phyloP scores from a whole-genome alignment of 306 rosid species.

The Vigna hirtella region DNA sequence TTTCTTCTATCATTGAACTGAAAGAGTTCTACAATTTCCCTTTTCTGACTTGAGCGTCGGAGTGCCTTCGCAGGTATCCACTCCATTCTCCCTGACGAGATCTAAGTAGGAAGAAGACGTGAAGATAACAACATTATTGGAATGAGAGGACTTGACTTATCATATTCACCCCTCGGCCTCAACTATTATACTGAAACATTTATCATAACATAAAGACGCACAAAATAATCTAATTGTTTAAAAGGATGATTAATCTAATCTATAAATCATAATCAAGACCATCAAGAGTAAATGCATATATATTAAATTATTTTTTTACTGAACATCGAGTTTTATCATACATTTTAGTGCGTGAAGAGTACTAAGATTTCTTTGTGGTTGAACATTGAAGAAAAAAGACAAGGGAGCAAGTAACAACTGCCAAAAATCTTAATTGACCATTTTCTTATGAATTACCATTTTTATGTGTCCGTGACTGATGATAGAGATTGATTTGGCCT shows the following conservation, averaged over 20 bases:
- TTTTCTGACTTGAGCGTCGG: too few relatives aligned
- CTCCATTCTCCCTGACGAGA: too few relatives aligned
- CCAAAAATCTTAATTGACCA: constrained; percentile 11
- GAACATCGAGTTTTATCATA: not conserved
- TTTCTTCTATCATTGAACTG: too few relatives aligned
- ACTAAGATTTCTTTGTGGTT: not conserved
- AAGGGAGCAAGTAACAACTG: not conserved
- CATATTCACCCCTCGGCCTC: too few relatives aligned
- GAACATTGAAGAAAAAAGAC: not conserved
- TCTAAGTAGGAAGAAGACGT: too few relatives aligned
- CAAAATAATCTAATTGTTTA: too few relatives aligned
- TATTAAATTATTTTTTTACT: not conserved
- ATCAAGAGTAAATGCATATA: not conserved
- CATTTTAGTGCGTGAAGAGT: not conserved
- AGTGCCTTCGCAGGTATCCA: too few relatives aligned
- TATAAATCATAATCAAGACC: not conserved
- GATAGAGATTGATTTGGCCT: not conserved
- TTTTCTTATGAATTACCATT: not conserved
- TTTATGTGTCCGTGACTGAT: not conserved
- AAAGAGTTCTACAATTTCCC: too few relatives aligned
- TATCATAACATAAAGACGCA: too few relatives aligned
- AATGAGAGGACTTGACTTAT: too few relatives aligned
- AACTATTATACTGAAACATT: too few relatives aligned
- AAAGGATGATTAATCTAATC: not conserved
- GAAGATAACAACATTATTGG: too few relatives aligned